phyloP scores from a whole-genome alignment of 1,139 yeast species.

The Debaryomycetaceae sp. region DNA sequence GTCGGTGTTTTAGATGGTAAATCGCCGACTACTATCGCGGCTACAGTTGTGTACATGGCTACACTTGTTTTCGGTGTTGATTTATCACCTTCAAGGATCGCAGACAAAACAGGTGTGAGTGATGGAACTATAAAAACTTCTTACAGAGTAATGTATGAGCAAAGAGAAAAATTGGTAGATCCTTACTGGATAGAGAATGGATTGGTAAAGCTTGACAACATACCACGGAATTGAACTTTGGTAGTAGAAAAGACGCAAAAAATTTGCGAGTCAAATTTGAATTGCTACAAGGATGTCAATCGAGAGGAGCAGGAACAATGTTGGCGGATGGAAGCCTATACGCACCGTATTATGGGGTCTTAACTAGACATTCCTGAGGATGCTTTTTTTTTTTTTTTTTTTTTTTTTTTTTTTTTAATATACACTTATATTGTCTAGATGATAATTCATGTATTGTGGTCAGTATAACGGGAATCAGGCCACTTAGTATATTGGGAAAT shows the following conservation, averaged over 20 bases:
- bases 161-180: conserved; percentile 68
- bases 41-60: conserved; percentile 95
- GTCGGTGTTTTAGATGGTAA: conserved; percentile 95
- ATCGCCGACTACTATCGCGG: conserved; percentile 96
- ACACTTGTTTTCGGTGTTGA: conserved; percentile 75
- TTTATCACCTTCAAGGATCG: conserved; percentile 70
- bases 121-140: conserved; percentile 97
- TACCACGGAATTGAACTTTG: conserved; percentile 42
- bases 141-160: conserved; percentile 78
- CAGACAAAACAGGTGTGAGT: conserved; percentile 95
- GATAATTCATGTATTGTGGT: too few species aligned
- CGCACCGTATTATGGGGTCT: too few species aligned
- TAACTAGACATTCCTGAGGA: too few species aligned
- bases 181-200: conserved; percentile 77
- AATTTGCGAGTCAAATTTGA: too few species aligned
- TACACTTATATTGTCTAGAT: too few species aligned
- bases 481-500: too few species aligned
- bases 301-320: too few species aligned
- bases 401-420: too few species aligned
- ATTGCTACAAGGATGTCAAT: too few species aligned
- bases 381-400: too few species aligned
- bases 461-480: too few species aligned
- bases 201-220: conserved; percentile 57
- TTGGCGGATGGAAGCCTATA: too few species aligned
- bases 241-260: not conserved